Base-by-base conservation (phyloP, 2,329 filamentous ascomycete species). In the Penicillium sp. region DNA sequence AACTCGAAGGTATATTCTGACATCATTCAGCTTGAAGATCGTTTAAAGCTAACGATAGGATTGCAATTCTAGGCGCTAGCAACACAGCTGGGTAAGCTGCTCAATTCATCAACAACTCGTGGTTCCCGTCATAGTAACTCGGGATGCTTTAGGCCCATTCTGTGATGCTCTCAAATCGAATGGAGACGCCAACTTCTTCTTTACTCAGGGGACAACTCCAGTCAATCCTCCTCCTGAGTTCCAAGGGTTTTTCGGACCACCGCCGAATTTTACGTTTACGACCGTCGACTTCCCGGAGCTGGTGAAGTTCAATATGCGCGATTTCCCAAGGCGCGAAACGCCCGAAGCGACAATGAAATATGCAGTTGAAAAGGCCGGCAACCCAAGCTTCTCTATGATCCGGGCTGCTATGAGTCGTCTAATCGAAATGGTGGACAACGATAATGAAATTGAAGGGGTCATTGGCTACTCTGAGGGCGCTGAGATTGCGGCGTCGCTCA, bases 381-480 rank as follows among this genome's bases (percentile, higher is more conserved):
- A 64, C 21, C 63, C 63, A 16, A 58, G 50, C 2, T 65, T 55
- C 22, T 55, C 56, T 4, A 58, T 49, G 13, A 59, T 65, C 10
- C 5, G 22, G n/a, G 16, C 42, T 8, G 61, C 61, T 8, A 37
- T 66, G 39, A 54, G 60, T 29, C 58, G 54, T 21, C 47, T 66
- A 2, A 55, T 65, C 21, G 52, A 55, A 16, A 55, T 60, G 7
- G 39, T 70, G 19, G 61, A 68, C 13, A 49, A 29, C 11, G 61
- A 68, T 22, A n/a, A 27, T 3, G 64, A 65, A 0, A 64, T 69
- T 19, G 65, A 62, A 19, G 68, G 66, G 8, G 55, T 70, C 16
- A 62, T 71, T 19, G 68, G 66, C 4, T 70, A 64, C 45, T 66
- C 63, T 3, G 66, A 69, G 49, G 68, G 68, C 24, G 67, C 61